Evolutionary conservation across 2,329 filamentous ascomycete genomes (phyloP).

Genomic region (Aspergillus melleus): DNA sequence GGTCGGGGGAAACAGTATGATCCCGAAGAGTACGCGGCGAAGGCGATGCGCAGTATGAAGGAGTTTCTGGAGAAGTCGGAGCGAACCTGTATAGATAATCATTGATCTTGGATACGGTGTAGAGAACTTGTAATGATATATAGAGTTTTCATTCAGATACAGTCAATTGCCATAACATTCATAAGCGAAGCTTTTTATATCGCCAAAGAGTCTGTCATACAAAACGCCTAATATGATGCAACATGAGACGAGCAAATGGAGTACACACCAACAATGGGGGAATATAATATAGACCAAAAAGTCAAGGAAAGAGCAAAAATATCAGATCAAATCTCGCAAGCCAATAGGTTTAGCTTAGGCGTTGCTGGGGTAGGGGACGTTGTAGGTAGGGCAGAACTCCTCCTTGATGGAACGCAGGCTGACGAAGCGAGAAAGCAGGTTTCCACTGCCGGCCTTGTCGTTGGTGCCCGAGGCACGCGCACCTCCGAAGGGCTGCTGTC

Average conservation of each 20-base stretch:
- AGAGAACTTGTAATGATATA: constrained; percentile 9
- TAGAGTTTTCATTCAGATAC: background rate
- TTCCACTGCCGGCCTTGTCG: constrained; percentile 69
- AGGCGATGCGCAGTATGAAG: constrained; percentile 53
- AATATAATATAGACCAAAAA: constrained; percentile 10
- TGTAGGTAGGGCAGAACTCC: constrained; percentile 66
- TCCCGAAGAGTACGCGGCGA: constrained; percentile 50
- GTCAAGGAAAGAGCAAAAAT: constrained; percentile 18
- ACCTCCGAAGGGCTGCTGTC: constrained; percentile 72
- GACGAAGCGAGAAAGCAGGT: constrained; percentile 65
- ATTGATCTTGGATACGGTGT: background rate
- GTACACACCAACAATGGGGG: background rate
- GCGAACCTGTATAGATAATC: background rate
- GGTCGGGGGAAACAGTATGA: constrained; percentile 55
- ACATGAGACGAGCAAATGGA: background rate
- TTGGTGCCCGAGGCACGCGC: constrained; percentile 69
- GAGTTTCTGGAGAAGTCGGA: constrained; percentile 44
- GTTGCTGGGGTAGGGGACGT: constrained; percentile 71
- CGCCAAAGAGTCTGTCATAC: background rate
- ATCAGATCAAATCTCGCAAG: constrained; percentile 1
- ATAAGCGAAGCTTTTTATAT: background rate
- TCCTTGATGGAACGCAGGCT: constrained; percentile 71
- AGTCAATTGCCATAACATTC: background rate
- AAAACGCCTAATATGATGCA: constrained; percentile 5
- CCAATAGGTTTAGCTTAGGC: constrained; percentile 46